Evolutionary conservation across 768 basidiomycete species (phyloP).

Genomic region (Rhodotorula kratochvilovae): DNA sequence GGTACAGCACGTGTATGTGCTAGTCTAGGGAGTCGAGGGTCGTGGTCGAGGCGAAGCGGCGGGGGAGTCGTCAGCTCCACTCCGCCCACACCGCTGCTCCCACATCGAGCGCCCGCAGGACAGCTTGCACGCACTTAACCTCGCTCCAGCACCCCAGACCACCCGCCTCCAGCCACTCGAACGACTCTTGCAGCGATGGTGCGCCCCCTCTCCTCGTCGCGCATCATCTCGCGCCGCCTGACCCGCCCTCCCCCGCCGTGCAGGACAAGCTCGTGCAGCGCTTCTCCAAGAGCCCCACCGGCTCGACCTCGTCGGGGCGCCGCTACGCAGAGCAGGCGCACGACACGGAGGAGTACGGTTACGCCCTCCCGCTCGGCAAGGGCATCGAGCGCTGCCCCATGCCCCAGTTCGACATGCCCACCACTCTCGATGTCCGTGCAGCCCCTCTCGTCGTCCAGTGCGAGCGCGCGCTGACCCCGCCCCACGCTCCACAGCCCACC

Average conservation of each 20-base stretch:
- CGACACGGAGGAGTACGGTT: constrained; percentile 30
- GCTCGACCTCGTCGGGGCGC: background rate
- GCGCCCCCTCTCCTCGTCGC: background rate
- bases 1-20: too few species aligned
- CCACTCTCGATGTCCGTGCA: constrained; percentile 25
- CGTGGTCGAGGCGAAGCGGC: too few species aligned
- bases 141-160: too few species aligned
- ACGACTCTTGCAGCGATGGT: too few species aligned
- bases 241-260: background rate
- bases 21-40: too few species aligned
- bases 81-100: too few species aligned
- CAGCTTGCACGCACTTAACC: too few species aligned
- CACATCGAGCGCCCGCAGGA: too few species aligned
- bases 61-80: too few species aligned
- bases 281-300: constrained; percentile 13
- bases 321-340: background rate
- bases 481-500: constrained; percentile 60
- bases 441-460: background rate
- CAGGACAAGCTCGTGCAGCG: constrained; percentile 35
- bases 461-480: background rate
- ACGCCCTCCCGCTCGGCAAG: constrained; percentile 38
- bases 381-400: constrained; percentile 39
- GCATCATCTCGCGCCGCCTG: background rate
- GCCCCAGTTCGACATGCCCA: constrained; percentile 33
- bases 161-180: background rate